These are phyloP conservation scores for Hysterium pulicare DNA, from an alignment of 2,329 filamentous ascomycete species.

Conservation along the genomic window DNA sequence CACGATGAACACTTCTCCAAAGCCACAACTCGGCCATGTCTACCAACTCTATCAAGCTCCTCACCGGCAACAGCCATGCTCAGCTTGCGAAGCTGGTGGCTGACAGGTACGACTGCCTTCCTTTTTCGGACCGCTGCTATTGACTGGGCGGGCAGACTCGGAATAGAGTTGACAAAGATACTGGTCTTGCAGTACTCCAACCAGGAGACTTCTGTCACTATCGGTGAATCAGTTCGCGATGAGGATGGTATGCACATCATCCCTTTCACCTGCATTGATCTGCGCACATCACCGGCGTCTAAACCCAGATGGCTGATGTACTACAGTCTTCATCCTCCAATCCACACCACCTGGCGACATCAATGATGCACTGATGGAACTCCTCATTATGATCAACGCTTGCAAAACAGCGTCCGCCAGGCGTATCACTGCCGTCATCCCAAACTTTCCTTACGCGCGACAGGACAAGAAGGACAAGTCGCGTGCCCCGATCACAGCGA, in stretches of 20 bases:
- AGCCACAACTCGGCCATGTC: constrained; percentile 62
- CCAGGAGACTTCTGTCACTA: constrained; percentile 84
- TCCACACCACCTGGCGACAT: constrained; percentile 93
- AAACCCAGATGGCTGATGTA: constrained; percentile 17
- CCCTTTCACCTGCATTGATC: constrained; percentile 1
- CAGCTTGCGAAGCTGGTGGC: constrained; percentile 68
- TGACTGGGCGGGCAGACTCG: constrained; percentile 54
- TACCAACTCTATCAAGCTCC: constrained; percentile 69
- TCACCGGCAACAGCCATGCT: constrained; percentile 73
- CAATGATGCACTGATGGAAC: constrained; percentile 97
- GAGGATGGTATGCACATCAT: constrained; percentile 68
- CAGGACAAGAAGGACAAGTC: constrained; percentile 98
- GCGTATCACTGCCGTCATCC: constrained; percentile 90
- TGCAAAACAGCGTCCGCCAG: constrained; percentile 82
- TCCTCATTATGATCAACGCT: constrained; percentile 97
- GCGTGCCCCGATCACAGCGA: constrained; percentile 92
- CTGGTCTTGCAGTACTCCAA: constrained; percentile 83
- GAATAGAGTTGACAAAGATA: constrained; percentile 74
- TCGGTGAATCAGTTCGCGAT: constrained; percentile 92
- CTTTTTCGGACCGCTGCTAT: neutral
- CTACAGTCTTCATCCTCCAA: constrained; percentile 85
- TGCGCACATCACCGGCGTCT: neutral
- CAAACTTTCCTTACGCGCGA: constrained; percentile 93
- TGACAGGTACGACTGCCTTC: constrained; percentile 53
- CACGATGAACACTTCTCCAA: too few relatives aligned